These are phyloP conservation scores for Monilinia fructigena DNA, from an alignment of 2,329 filamentous ascomycete genomes.

Conservation along the genomic window DNA sequence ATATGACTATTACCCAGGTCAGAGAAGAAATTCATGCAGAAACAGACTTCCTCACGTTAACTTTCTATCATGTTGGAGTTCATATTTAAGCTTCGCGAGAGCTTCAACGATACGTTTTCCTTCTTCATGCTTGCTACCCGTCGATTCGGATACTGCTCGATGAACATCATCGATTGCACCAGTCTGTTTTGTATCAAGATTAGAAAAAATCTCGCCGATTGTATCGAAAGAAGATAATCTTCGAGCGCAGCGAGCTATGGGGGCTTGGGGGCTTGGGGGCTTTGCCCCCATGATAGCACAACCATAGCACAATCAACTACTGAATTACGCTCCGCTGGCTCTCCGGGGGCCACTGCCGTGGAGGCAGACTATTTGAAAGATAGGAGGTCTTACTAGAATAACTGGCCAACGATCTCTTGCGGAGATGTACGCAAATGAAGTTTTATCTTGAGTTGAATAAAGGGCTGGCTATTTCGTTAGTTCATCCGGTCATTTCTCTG, in stretches of 20 bases:
- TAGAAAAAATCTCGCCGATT: conserved; percentile 19
- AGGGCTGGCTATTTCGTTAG: conserved; percentile 53
- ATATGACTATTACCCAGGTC: conserved; percentile 48
- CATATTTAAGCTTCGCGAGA: conserved; percentile 84
- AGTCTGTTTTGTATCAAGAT: conserved; percentile 56
- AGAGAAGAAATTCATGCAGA: conserved; percentile 46
- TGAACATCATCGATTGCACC: conserved; percentile 94
- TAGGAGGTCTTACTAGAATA: conserved; percentile 64
- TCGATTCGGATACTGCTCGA: conserved; percentile 58
- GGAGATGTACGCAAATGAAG: conserved; percentile 83
- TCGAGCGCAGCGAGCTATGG: not conserved
- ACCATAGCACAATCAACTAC: not conserved
- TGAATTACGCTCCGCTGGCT: not conserved
- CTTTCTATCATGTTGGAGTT: conserved; percentile 83
- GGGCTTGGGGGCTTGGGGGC: not conserved
- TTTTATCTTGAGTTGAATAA: conserved; percentile 76
- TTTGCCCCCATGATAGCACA: not conserved
- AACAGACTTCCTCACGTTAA: conserved; percentile 60
- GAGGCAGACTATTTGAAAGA: not conserved
- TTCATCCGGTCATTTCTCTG: no score
- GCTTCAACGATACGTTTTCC: conserved; percentile 83
- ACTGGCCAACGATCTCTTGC: conserved; percentile 88
- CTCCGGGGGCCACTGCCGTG: conserved; percentile 1
- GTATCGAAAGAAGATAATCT: not conserved
- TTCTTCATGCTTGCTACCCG: conserved; percentile 66